These are phyloP conservation scores for Xylariaceae sp. DNA, from an alignment of 2,329 filamentous ascomycete genomes.

Conservation along the genomic window DNA sequence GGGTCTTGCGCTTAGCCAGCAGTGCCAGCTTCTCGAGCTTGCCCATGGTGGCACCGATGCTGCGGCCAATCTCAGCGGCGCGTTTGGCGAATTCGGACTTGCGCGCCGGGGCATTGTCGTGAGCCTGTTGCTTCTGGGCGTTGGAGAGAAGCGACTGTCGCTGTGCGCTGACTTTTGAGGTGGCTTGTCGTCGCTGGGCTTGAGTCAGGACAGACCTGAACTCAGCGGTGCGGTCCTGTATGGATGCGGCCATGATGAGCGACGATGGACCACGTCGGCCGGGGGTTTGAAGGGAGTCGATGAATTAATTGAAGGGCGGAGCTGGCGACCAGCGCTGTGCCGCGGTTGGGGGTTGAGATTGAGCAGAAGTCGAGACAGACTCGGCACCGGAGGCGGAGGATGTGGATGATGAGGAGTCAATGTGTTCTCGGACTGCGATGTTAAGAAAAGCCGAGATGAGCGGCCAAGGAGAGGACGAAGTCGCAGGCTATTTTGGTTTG, in stretches of 20 bases:
- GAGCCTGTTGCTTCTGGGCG: slow-evolving; percentile 64
- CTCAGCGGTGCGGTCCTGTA: slow-evolving; percentile 95
- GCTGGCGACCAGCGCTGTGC: neutral
- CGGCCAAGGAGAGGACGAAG: no score
- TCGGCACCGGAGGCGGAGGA: no score
- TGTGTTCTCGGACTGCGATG: no score
- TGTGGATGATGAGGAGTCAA: no score
- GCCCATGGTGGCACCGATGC: slow-evolving; percentile 88
- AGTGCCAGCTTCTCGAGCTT: slow-evolving; percentile 93
- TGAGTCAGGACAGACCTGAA: slow-evolving; percentile 89
- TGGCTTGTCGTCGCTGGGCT: slow-evolving; percentile 75
- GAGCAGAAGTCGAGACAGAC: no score
- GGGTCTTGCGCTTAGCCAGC: slow-evolving; percentile 90
- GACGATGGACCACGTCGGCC: neutral
- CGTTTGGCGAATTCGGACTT: slow-evolving; percentile 90
- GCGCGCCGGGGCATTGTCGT: slow-evolving; percentile 52
- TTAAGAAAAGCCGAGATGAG: no score
- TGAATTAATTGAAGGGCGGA: neutral
- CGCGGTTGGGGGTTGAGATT: no score
- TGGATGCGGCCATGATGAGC: slow-evolving; percentile 64
- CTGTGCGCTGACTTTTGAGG: slow-evolving; percentile 74
- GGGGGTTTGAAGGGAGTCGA: neutral
- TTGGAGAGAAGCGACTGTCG: slow-evolving; percentile 76
- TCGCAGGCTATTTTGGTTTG: no score
- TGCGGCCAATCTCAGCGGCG: slow-evolving; percentile 87